Evolutionary conservation across 1,139 yeast genomes (phyloP).

Genomic region (Kodamaea derodonti): DNA sequence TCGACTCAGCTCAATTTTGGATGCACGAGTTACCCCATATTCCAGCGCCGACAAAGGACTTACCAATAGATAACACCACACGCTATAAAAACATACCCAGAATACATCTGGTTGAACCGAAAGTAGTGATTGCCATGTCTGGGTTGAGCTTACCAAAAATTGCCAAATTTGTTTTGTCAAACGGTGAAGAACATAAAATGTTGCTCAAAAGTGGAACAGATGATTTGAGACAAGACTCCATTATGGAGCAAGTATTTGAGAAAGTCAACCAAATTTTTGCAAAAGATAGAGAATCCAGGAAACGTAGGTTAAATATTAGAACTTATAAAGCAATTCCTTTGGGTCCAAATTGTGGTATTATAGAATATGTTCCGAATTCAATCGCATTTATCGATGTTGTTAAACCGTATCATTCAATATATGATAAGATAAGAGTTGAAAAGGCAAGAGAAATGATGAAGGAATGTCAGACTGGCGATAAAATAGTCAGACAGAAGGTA

Average conservation of each 20-base stretch:
- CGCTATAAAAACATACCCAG: conserved; percentile 48
- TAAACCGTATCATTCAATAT: conserved; percentile 50
- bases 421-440: conserved; percentile 45
- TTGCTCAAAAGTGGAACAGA: conserved; percentile 84
- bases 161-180: conserved; percentile 46
- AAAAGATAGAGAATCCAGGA: conserved; percentile 54
- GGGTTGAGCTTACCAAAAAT: conserved; percentile 90
- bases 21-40: conserved; percentile 42
- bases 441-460: conserved; percentile 63
- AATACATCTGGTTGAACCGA: conserved; percentile 42
- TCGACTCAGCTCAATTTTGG: conserved; percentile 57
- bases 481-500: conserved; percentile 43
- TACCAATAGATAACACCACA: conserved; percentile 40
- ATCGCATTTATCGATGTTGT: conserved; percentile 67
- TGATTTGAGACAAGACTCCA: conserved; percentile 91
- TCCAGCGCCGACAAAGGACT: conserved; percentile 66
- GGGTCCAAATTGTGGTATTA: conserved; percentile 82
- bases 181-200: conserved; percentile 56
- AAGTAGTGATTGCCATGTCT: conserved; percentile 60
- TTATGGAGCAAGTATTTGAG: conserved; percentile 94
- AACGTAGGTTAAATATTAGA: conserved; percentile 57
- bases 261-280: conserved; percentile 73
- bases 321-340: conserved; percentile 90
- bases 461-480: conserved; percentile 45
- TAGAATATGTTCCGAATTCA: conserved; percentile 85